phyloP scores from a whole-genome alignment of 2,329 filamentous ascomycete genomes.

The Xylariaceae sp. region DNA sequence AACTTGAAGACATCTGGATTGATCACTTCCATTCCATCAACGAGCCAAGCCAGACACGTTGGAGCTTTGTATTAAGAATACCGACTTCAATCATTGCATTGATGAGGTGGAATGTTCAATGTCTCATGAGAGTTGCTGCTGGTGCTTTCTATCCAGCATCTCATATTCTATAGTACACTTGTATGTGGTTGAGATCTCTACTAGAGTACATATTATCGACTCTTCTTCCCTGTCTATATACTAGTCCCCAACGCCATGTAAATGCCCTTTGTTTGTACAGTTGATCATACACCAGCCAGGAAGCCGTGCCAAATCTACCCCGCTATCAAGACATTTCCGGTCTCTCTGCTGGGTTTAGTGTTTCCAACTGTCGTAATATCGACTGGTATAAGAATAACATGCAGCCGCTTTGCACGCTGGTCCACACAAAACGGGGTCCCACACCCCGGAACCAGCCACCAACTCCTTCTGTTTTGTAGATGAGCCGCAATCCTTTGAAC shows the following conservation, averaged over 20 bases:
- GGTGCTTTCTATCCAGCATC: background rate
- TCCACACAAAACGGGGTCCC: slow-evolving; percentile 90
- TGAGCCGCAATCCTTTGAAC: slow-evolving; percentile 74
- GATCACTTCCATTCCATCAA: no score
- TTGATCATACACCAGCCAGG: background rate
- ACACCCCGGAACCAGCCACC: slow-evolving; percentile 92
- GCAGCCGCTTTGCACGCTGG: slow-evolving; percentile 91
- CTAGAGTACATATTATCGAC: slow-evolving; percentile 18
- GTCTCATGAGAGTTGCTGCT: background rate
- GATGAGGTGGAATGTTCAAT: background rate
- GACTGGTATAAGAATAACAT: slow-evolving; percentile 96
- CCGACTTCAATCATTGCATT: background rate
- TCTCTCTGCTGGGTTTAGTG: slow-evolving; percentile 36
- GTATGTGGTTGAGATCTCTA: slow-evolving; percentile 23
- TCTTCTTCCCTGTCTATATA: slow-evolving; percentile 20
- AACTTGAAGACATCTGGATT: no score
- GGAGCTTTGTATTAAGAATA: no score
- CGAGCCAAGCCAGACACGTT: no score
- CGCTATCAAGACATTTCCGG: slow-evolving; percentile 26
- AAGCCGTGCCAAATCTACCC: background rate
- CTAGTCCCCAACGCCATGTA: slow-evolving; percentile 29
- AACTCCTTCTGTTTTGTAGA: slow-evolving; percentile 86
- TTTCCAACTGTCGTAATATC: slow-evolving; percentile 72
- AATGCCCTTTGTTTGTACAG: slow-evolving; percentile 25
- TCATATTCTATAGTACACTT: slow-evolving; percentile 11